Conservation (phyloP, 73 alveolate species). For the Paramecium biaurelia region DNA sequence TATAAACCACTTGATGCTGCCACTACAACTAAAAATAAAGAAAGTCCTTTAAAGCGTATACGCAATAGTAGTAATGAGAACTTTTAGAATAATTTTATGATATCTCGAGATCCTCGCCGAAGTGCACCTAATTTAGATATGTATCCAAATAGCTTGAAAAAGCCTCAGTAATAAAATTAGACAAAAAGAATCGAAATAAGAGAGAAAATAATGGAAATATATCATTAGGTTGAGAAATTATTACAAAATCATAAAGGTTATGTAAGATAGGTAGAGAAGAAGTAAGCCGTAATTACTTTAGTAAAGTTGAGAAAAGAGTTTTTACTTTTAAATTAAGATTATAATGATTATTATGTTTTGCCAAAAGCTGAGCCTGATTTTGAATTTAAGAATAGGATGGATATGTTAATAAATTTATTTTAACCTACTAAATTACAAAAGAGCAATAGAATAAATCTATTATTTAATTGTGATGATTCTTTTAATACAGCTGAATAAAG, state of each 20-base stretch:
- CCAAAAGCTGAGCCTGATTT: background rate
- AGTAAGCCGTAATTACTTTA: background rate
- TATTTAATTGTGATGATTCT: background rate
- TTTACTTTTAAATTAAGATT: slow-evolving; percentile 22
- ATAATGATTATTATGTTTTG: slow-evolving; percentile 12
- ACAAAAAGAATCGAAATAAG: background rate
- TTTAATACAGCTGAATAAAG: slow-evolving; percentile 6
- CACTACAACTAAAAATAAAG: background rate
- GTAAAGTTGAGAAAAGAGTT: slow-evolving; percentile 14
- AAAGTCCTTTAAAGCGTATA: background rate
- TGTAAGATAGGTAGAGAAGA: slow-evolving; percentile 31
- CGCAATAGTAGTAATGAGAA: background rate
- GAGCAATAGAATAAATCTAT: background rate
- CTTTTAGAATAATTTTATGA: background rate
- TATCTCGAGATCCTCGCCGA: slow-evolving; percentile 15
- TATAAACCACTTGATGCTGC: background rate
- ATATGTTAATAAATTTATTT: background rate
- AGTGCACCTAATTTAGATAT: slow-evolving; percentile 3
- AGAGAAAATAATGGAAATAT: background rate
- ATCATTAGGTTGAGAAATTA: background rate
- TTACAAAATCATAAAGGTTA: slow-evolving; percentile 25
- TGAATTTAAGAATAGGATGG: background rate
- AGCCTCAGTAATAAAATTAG: background rate
- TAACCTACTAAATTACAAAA: background rate
- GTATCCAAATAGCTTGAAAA: background rate